Conservation (phyloP, 768 basidiomycete species). For the Pleurotus pulmonarius region DNA sequence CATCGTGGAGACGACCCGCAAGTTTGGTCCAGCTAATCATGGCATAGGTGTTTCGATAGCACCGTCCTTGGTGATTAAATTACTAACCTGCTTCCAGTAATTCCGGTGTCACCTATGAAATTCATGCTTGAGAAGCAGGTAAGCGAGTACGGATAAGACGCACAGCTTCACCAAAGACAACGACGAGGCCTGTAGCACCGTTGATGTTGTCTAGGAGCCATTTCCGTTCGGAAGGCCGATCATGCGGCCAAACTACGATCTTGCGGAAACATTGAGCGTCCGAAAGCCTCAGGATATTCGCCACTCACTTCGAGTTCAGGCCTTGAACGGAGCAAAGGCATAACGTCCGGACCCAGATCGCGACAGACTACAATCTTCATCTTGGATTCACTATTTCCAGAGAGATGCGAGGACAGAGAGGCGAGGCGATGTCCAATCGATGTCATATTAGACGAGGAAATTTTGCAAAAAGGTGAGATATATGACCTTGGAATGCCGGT, state of each 20-base stretch:
- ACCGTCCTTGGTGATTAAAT: background rate
- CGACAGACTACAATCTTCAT: conserved; percentile 56
- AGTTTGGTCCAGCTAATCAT: conserved; percentile 60
- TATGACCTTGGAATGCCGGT: too few species aligned
- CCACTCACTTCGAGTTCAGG: conserved; percentile 50
- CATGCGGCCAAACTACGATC: conserved; percentile 46
- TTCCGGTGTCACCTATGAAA: conserved; percentile 64
- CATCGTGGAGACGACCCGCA: conserved; percentile 81
- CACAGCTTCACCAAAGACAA: conserved; percentile 68
- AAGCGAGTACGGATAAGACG: background rate
- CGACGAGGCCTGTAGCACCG: conserved; percentile 60
- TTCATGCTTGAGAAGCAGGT: background rate
- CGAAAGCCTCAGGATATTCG: background rate
- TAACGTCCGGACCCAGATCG: conserved; percentile 59
- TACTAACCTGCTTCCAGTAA: conserved; percentile 54
- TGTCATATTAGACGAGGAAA: background rate
- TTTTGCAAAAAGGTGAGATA: background rate
- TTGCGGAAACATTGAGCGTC: conserved; percentile 9
- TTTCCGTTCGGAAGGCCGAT: conserved; percentile 49
- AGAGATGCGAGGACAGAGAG: conserved; percentile 1
- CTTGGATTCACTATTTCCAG: background rate
- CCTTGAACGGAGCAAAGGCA: conserved; percentile 49
- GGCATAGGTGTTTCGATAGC: background rate
- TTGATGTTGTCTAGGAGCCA: conserved; percentile 74
- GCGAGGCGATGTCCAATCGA: background rate